A percentile compares a stretch with the other conserved stretches of the same genome.
Evolutionary conservation across 2,329 filamentous ascomycete genomes (phyloP).

Genomic region (Alternaria consortialis): DNA sequence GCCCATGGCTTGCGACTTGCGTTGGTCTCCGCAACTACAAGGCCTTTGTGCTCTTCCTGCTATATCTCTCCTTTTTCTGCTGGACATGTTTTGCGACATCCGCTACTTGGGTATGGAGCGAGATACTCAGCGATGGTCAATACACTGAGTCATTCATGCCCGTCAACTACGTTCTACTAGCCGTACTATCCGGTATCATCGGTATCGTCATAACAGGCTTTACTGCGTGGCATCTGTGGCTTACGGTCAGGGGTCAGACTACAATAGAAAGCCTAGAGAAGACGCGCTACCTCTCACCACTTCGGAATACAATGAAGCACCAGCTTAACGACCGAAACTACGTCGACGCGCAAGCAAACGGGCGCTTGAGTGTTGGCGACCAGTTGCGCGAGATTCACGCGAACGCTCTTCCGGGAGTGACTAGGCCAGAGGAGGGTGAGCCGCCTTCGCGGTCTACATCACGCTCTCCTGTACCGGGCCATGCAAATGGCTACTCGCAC

Average conservation of each 20-base stretch:
- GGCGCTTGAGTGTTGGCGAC: constrained; percentile 62
- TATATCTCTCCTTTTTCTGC: constrained; percentile 89
- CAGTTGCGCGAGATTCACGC: constrained; percentile 83
- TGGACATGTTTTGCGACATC: constrained; percentile 81
- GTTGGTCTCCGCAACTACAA: constrained; percentile 96
- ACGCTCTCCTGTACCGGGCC: constrained; percentile 43
- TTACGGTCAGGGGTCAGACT: constrained; percentile 82
- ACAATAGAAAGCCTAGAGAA: constrained; percentile 97
- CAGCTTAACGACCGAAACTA: constrained; percentile 62
- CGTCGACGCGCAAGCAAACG: constrained; percentile 54
- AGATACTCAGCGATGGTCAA: constrained; percentile 75
- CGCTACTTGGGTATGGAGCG: constrained; percentile 82
- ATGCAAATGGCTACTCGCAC: constrained; percentile 53
- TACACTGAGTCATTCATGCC: constrained; percentile 82
- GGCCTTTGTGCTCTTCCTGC: constrained; percentile 88
- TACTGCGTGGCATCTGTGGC: constrained; percentile 87
- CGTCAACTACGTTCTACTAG: constrained; percentile 88
- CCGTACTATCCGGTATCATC: constrained; percentile 89
- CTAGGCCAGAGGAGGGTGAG: constrained; percentile 83
- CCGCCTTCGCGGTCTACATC: constrained; percentile 57
- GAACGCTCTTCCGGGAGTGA: constrained; percentile 81
- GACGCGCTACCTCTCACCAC: constrained; percentile 86
- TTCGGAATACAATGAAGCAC: constrained; percentile 75
- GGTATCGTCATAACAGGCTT: constrained; percentile 89
- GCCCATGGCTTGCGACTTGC: constrained; percentile 96